Evolutionary conservation across 768 basidiomycete species (phyloP).

Genomic region (Tulasnella sp.): DNA sequence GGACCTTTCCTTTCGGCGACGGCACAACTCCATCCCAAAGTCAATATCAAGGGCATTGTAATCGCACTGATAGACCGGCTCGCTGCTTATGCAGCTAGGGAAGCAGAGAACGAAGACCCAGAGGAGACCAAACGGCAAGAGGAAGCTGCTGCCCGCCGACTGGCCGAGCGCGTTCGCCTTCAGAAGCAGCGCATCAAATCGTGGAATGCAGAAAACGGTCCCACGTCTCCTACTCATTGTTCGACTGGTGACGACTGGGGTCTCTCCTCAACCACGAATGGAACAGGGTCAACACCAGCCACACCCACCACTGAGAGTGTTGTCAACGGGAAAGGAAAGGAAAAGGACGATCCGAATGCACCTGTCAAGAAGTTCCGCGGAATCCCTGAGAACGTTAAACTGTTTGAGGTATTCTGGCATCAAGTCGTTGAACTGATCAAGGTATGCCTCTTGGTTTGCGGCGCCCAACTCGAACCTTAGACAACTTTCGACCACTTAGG

Average conservation of each 20-base stretch:
- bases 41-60: constrained; percentile 97
- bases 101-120: constrained; percentile 92
- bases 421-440: constrained; percentile 97
- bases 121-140: constrained; percentile 90
- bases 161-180: constrained; percentile 74
- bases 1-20: constrained; percentile 93
- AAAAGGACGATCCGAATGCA: constrained; percentile 33
- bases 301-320: background rate
- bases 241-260: constrained; percentile 15
- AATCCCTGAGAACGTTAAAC: constrained; percentile 84
- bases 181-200: constrained; percentile 51
- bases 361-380: constrained; percentile 80
- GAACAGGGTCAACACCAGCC: background rate
- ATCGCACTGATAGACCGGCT: constrained; percentile 95
- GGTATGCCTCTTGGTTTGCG: constrained; percentile 36
- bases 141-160: constrained; percentile 77
- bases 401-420: constrained; percentile 98
- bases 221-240: background rate
- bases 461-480: background rate
- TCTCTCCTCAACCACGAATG: background rate
- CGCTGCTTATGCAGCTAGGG: constrained; percentile 90
- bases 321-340: constrained; percentile 41
- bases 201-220: constrained; percentile 1
- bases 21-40: constrained; percentile 92
- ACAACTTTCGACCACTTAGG: constrained; percentile 39